A percentile compares a stretch with the other conserved stretches of the same genome.
These are phyloP conservation scores for Catharanthus roseus DNA, from an alignment of 257 asterid genomes.

Conservation along the genomic window DNA sequence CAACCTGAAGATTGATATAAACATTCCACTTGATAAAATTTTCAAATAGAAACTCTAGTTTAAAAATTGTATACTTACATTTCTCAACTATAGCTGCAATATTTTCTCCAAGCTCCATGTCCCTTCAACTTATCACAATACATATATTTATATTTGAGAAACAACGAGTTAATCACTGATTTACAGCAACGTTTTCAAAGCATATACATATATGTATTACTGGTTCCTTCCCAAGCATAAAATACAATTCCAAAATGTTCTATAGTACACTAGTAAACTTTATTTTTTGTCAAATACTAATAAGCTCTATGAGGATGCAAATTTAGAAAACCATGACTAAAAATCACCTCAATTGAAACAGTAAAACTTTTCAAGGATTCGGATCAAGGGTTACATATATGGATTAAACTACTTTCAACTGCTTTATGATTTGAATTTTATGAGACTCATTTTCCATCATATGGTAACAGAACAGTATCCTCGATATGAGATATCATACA, in stretches of 20 bases:
- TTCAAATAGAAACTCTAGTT: neutral
- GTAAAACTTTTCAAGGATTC: neutral
- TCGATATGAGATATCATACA: too few relatives aligned
- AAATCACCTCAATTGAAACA: neutral
- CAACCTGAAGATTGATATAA: constrained; percentile 49
- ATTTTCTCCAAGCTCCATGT: constrained; percentile 85
- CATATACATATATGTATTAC: neutral
- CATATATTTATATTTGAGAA: constrained; percentile 11
- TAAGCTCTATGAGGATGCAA: neutral
- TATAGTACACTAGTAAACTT: too few relatives aligned
- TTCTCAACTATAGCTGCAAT: constrained; percentile 86
- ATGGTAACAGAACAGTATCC: too few relatives aligned
- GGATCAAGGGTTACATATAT: neutral
- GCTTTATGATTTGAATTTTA: too few relatives aligned
- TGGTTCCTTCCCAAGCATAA: too few relatives aligned
- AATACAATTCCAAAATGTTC: neutral
- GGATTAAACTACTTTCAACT: too few relatives aligned
- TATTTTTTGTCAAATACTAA: too few relatives aligned
- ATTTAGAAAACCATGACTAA: neutral
- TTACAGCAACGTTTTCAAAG: neutral
- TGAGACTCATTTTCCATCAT: too few relatives aligned
- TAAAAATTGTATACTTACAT: constrained; percentile 77
- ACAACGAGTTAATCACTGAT: neutral
- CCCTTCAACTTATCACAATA: constrained; percentile 89
- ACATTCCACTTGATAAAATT: constrained; percentile 6